phyloP scores from a whole-genome alignment of 1,284 basidiomycete species.

The Porodaedalea pini region DNA sequence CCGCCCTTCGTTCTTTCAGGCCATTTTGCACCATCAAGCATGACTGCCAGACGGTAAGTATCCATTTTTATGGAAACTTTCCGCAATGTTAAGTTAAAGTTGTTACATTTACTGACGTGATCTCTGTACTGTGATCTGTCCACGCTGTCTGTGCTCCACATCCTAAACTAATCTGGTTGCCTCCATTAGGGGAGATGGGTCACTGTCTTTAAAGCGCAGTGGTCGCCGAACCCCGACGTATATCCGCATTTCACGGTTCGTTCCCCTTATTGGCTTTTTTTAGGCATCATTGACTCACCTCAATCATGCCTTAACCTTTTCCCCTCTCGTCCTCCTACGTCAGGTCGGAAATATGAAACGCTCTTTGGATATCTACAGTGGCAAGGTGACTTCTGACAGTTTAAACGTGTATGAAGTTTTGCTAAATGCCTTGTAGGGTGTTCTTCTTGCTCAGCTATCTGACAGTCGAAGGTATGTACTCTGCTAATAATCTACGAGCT shows the following conservation, averaged over 20 bases:
- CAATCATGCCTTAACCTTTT: neutral
- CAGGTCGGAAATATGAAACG: slow-evolving; percentile 77
- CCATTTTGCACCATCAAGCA: slow-evolving; percentile 62
- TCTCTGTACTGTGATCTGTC: neutral
- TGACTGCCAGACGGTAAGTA: slow-evolving; percentile 70
- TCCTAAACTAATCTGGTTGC: neutral
- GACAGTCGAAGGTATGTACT: slow-evolving; percentile 50
- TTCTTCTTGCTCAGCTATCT: slow-evolving; percentile 56
- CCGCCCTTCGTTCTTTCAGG: slow-evolving; percentile 52
- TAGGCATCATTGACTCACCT: neutral
- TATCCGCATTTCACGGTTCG: slow-evolving; percentile 78
- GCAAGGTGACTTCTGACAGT: slow-evolving; percentile 45
- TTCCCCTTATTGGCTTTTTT: slow-evolving; percentile 11
- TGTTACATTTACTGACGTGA: too few species aligned
- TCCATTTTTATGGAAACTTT: too few species aligned
- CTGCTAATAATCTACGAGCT: neutral
- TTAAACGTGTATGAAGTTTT: too few species aligned
- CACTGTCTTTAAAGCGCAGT: slow-evolving; percentile 68
- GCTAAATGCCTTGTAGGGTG: slow-evolving; percentile 43
- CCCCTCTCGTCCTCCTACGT: neutral
- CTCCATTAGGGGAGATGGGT: slow-evolving; percentile 67
- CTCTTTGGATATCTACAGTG: slow-evolving; percentile 66
- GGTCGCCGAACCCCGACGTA: slow-evolving; percentile 69
- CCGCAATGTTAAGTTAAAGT: too few species aligned
- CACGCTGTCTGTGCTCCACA: neutral